Evolutionary conservation across 1,284 basidiomycete species (phyloP), one percentile per base, ranked within the genome.

Genomic region (Peniophora sp.): DNA sequence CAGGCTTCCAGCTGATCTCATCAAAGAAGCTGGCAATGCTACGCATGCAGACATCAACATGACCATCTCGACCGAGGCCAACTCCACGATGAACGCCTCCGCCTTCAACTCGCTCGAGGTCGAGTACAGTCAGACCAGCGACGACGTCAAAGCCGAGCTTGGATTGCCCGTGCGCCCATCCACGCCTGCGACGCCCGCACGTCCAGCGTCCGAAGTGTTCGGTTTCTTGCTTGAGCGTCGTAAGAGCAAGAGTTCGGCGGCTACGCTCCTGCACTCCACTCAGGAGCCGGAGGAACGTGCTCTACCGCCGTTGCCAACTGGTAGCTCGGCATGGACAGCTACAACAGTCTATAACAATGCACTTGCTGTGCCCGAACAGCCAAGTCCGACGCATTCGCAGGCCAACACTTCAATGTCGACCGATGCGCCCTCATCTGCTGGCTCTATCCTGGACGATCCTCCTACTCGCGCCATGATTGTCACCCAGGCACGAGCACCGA

Each of bases 71-170:
- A 66, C 72, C 12, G 71, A 78, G 52, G 65, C 71, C 58, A 74
- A 78, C 58, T 64, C 72, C 54, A 70, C 72, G 12, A 69, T 68
- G 46, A 62, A 62, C 49, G 56, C 66, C 19, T 59, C 64, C 47
- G 74, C 74, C 20, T 79, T 85, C 49, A 83, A 82, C 2, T 89
- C 86, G 0, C 73, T 87, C 68, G 79, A 83, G 53, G 86, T 88
- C 3, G 83, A 88, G 62, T 67, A 80, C 47, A 86, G 84, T 60
- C 63, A 69, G 2, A 66, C 69, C 25, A 73, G 77, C 45, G 65
- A 55, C 14, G 50, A 51, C 1, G 54, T 54, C 25, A 45, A 51
- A 12, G 43, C 45, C 14, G 52, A 49, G n/a, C 47, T 43, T 52
- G 3, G 53, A 43, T 12, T 38, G n/a, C 5, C 35, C 45, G 27